Conservation (phyloP, 108 stramenopile species). For the Cyclotella cryptica region DNA sequence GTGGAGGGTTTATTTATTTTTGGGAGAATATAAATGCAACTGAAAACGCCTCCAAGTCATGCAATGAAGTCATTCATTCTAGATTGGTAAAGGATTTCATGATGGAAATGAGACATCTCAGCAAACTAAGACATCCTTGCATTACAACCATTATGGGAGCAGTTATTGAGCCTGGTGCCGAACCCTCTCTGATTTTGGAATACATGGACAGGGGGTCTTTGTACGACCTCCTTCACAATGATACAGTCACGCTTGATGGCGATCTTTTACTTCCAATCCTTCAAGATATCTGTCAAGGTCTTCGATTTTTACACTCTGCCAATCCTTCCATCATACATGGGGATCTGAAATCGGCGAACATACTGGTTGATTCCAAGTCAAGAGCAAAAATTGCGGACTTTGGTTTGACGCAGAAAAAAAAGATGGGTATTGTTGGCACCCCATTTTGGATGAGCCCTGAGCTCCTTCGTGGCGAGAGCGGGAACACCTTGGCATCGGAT, state of each 20-base stretch:
- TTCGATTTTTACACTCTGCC: constrained; percentile 73
- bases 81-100: constrained; percentile 58
- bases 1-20: neutral
- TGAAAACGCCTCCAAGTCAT: constrained; percentile 8
- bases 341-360: constrained; percentile 65
- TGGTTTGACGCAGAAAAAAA: constrained; percentile 60
- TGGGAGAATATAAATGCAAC: neutral
- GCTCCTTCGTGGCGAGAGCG: constrained; percentile 55
- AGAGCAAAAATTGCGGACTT: constrained; percentile 75
- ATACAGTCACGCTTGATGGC: constrained; percentile 55
- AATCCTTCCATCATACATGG: constrained; percentile 69
- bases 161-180: constrained; percentile 48
- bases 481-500: constrained; percentile 59
- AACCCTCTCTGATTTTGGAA: constrained; percentile 79
- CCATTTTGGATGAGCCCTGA: constrained; percentile 99
- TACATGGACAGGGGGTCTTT: constrained; percentile 71
- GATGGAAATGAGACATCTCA: constrained; percentile 67
- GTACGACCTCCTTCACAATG: constrained; percentile 66
- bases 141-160: constrained; percentile 65
- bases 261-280: constrained; percentile 64
- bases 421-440: constrained; percentile 72
- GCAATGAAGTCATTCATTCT: constrained; percentile 4
- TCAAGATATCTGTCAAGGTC: constrained; percentile 62
- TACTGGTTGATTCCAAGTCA: constrained; percentile 64
- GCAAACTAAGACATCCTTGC: constrained; percentile 70